Base-by-base conservation (phyloP, 78 protist genomes). In the Dictyostelium intermedium region DNA sequence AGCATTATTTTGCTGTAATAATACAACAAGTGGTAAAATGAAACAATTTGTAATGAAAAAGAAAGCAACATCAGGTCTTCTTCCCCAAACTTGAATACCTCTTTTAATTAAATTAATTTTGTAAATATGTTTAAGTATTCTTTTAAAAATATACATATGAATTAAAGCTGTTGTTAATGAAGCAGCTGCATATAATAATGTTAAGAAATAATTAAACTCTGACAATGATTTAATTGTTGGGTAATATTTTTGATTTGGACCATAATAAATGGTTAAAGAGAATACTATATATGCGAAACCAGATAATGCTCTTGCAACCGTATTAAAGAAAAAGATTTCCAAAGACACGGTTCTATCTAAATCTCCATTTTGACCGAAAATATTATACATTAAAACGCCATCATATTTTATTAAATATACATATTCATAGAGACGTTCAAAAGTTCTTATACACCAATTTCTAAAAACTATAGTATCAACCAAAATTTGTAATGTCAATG, bases 51-150 rank as follows among this genome's bases (percentile, higher is more conserved):
- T 76, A 25, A 76, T 85, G 60, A 85, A 85, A 56, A 85, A 85
- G 83, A 85, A 85, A 1, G 92, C 56, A 16, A 85, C 83, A 27
- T 85, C 92, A 27, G 92, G 92, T 43, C 66, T 85, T 85, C 92
- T 43, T 47, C 41, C 35, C 92, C 92, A 85, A 23, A 85, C 53
- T 60, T 37, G 18, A 23, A 76, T 16, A 30, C 92, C 92, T 72
- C n/a, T 61, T 56, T 50, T 20, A 23, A 85, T 25, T 18, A 85
- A 35, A 35, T 85, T 39, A 23, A 85, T 50, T 35, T 56, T 73
- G 34, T 85, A 85, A 2, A 85, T 37, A 32, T 74, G 25, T 37
- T 76, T 72, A 3, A 85, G 20, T 8, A 85, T 32, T 25, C 32
- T 30, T 35, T 39, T 32, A 32, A 43, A 85, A 30, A 85, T 76